Base-by-base conservation (phyloP, 1,139 yeast species). In the Taphrina deformans region DNA sequence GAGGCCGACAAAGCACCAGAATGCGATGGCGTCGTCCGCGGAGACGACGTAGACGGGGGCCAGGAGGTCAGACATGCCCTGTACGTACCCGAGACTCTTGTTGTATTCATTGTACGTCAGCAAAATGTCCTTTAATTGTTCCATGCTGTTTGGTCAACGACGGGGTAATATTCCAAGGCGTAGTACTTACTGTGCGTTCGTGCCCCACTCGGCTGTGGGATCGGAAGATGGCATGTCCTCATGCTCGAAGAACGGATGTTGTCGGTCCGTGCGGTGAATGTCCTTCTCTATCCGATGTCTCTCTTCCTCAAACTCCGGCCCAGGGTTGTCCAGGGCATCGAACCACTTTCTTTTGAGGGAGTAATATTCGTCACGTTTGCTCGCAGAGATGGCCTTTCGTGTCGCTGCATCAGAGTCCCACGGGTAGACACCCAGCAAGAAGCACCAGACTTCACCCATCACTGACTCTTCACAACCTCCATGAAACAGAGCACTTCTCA, bases 61-160 rank as follows among this genome's bases (percentile, higher is more conserved):
- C 46, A 95, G 79, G 65, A 93, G 78, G 75, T 93, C 99, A 7
- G 96, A 86, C 99, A 93, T 93, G 1, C 99, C 99, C 77, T 93
- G 99, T 24, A 93, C 97, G 73, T 93, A 93, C 0, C 99, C 99
- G 71, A 95, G 77, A 70, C 90, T 87, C 58, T 79, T 80, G 75
- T 93, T 93, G 75, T 85, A 83, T 75, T 89, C 92, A 74, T 93
- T 92, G 73, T 88, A 93, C 0, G 97, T 89, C 66, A 90, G 80
- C 51, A 93, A 79, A 69, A 95, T 88, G 71, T 89, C 92, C 71
- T 91, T 83, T 78, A 93, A 78, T 63, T 79, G 82, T 69, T 83
- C 82, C 68, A 93, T 78, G 75, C 93, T 92, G 10, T 89, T 83
- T 83, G 75, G 83, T 85, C 74, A 79, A 38, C 27, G 12, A 2